A percentile compares a stretch with the other conserved stretches of the same genome.
Conservation (phyloP, 2,329 filamentous ascomycete genomes). For the Beauveria rudraprayagi region DNA sequence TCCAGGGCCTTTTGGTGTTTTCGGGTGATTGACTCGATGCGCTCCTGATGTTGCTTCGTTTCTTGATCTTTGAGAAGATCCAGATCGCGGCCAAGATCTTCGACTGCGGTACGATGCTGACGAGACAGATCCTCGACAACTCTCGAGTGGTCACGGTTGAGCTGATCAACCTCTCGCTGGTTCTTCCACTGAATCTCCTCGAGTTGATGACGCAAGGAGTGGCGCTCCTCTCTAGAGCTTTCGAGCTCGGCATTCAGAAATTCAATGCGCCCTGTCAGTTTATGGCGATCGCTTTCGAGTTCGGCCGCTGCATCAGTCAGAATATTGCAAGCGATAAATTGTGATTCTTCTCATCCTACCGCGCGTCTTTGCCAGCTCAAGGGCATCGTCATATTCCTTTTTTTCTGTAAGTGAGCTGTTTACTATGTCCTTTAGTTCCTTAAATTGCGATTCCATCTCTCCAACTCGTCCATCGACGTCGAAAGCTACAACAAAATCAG, state of each 20-base stretch:
- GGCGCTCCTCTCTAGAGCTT: slow-evolving; percentile 27
- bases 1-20: slow-evolving; percentile 58
- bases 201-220: slow-evolving; percentile 26
- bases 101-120: slow-evolving; percentile 26
- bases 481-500: slow-evolving; percentile 54
- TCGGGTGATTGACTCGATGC: slow-evolving; percentile 56
- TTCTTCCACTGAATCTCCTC: slow-evolving; percentile 30
- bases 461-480: slow-evolving; percentile 72
- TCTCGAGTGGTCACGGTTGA: slow-evolving; percentile 32
- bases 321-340: neutral
- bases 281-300: slow-evolving; percentile 40
- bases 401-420: slow-evolving; percentile 59
- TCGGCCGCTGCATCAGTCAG: slow-evolving; percentile 32
- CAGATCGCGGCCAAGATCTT: slow-evolving; percentile 38
- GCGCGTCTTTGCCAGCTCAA: slow-evolving; percentile 66
- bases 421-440: slow-evolving; percentile 64
- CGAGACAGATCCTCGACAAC: slow-evolving; percentile 26
- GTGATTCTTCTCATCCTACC: slow-evolving; percentile 40
- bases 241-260: slow-evolving; percentile 57
- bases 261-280: slow-evolving; percentile 38
- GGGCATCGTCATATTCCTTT: slow-evolving; percentile 62
- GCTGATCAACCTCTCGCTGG: slow-evolving; percentile 44
- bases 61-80: slow-evolving; percentile 33
- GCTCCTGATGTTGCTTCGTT: slow-evolving; percentile 56
- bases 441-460: slow-evolving; percentile 67